Percentiles rank a stretch among this genome's conserved stretches.
These are phyloP conservation scores for Pulveroboletus ravenelii DNA, from an alignment of 768 basidiomycete species.

Conservation along the genomic window DNA sequence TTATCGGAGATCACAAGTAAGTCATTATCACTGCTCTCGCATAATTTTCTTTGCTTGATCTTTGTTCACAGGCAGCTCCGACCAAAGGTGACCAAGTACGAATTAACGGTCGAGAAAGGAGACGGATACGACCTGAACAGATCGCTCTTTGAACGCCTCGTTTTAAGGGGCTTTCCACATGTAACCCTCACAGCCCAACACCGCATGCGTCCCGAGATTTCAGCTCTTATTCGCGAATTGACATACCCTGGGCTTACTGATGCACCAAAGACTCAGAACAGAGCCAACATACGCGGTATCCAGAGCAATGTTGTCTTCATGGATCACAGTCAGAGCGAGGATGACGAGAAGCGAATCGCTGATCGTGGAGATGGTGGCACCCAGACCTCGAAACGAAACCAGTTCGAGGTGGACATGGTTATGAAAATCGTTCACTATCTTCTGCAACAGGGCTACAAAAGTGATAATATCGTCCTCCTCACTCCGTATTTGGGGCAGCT, in stretches of 20 bases:
- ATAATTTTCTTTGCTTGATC: neutral
- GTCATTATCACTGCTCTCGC: conserved; percentile 13
- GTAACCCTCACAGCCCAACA: conserved; percentile 52
- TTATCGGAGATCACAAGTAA: conserved; percentile 74
- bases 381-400: conserved; percentile 57
- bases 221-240: conserved; percentile 51
- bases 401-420: conserved; percentile 57
- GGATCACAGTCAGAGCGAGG: conserved; percentile 53
- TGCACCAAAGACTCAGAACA: conserved; percentile 43
- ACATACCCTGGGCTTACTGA: conserved; percentile 65
- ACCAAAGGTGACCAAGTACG: conserved; percentile 65
- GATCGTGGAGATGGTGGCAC: conserved; percentile 46
- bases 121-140: conserved; percentile 64
- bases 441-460: conserved; percentile 62
- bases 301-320: conserved; percentile 59
- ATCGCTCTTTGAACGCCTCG: conserved; percentile 66
- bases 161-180: conserved; percentile 60
- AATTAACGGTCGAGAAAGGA: conserved; percentile 61
- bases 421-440: conserved; percentile 63
- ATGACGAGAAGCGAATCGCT: conserved; percentile 35
- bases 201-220: conserved; percentile 74
- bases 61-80: conserved; percentile 52
- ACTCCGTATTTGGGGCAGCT: conserved; percentile 71
- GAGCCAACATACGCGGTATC: conserved; percentile 51
- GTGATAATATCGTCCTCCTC: conserved; percentile 55